Percentiles rank a stretch among this genome's conserved stretches.
These are phyloP conservation scores for Cicer yamashitae DNA, from an alignment of 306 rosid species.

Conservation along the genomic window DNA sequence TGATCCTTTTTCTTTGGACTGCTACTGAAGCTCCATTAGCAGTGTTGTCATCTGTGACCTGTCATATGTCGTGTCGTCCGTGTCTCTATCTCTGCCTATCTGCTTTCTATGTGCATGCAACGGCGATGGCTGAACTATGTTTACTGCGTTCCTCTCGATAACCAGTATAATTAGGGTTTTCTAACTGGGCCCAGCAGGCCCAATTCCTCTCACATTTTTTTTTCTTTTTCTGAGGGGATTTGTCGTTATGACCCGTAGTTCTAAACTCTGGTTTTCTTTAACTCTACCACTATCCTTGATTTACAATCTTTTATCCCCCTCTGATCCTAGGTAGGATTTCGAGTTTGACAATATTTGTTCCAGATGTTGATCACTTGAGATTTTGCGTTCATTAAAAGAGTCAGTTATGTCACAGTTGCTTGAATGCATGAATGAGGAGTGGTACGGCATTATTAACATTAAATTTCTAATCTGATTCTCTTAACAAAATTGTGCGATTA, in stretches of 20 bases:
- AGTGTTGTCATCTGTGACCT: too few species aligned
- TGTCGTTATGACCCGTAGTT: not conserved
- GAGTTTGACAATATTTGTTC: too few species aligned
- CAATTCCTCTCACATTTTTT: not conserved
- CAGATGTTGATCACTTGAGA: not conserved
- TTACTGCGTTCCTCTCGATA: not conserved
- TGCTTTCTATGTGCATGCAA: not conserved
- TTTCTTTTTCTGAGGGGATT: not conserved
- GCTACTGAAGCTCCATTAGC: too few species aligned
- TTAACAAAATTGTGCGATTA: too few species aligned
- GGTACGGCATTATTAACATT: not conserved
- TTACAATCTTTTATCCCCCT: too few species aligned
- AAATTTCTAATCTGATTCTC: too few species aligned
- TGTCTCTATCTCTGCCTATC: too few species aligned
- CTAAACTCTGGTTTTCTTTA: not conserved
- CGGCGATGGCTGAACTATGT: not conserved
- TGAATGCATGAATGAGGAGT: not conserved
- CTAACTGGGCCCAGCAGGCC: not conserved
- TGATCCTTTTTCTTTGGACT: too few species aligned
- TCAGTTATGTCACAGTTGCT: not conserved
- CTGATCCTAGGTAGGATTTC: too few species aligned
- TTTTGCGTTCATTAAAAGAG: not conserved
- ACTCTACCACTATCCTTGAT: too few species aligned
- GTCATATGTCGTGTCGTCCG: too few species aligned
- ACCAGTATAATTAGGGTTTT: not conserved